These are phyloP conservation scores for Xanthoconium separans DNA, from an alignment of 1,284 basidiomycete species.

Conservation along the genomic window DNA sequence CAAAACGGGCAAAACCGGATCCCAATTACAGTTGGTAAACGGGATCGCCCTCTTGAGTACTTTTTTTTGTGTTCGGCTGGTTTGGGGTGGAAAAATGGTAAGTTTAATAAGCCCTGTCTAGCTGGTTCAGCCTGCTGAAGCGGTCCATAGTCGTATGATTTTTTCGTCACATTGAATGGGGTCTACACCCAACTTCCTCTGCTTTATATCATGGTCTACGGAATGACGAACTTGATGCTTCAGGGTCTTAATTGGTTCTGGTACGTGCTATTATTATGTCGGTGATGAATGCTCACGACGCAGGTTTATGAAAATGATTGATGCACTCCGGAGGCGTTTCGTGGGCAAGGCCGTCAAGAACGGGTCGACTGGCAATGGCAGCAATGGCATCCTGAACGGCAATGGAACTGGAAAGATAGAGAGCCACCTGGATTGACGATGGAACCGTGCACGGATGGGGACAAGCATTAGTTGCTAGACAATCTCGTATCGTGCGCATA, in stretches of 20 bases:
- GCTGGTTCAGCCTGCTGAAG: constrained; percentile 6
- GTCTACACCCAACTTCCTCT: constrained; percentile 50
- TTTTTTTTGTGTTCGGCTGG: constrained; percentile 63
- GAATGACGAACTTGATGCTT: constrained; percentile 55
- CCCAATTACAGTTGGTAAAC: constrained; percentile 61
- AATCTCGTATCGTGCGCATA: constrained; percentile 7
- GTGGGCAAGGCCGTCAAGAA: constrained; percentile 8
- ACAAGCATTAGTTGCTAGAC: neutral
- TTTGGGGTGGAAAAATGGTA: constrained; percentile 66
- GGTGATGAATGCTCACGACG: neutral
- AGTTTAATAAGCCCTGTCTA: constrained; percentile 14
- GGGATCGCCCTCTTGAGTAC: constrained; percentile 58
- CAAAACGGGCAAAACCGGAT: constrained; percentile 70
- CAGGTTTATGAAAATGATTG: constrained; percentile 71
- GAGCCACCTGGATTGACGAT: constrained; percentile 12
- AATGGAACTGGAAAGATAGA: constrained; percentile 17
- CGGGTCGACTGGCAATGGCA: constrained; percentile 12
- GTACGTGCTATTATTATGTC: constrained; percentile 38
- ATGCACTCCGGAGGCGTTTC: constrained; percentile 57
- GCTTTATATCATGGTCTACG: constrained; percentile 49
- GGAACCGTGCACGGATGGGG: neutral
- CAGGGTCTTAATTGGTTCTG: constrained; percentile 71
- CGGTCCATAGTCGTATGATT: constrained; percentile 54
- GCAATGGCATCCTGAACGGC: constrained; percentile 15
- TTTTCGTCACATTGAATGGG: constrained; percentile 52